Evolutionary conservation across 1,284 basidiomycete species (phyloP), one percentile per base, ranked within the genome.

Genomic region (Marasmius fiardii): DNA sequence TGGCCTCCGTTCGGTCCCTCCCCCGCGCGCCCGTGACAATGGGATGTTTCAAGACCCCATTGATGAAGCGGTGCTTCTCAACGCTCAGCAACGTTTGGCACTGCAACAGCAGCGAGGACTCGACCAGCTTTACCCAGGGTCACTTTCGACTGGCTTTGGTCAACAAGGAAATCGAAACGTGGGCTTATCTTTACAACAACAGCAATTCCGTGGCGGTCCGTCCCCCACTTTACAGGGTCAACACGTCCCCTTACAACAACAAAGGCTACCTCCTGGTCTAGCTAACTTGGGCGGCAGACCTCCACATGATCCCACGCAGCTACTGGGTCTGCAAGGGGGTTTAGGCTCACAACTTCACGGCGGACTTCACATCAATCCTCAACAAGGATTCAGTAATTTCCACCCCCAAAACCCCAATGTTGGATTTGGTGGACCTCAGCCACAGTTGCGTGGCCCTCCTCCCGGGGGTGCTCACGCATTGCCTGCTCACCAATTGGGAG

Each of bases 211-310:
- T 24, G 84, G 85, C 53, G 85, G 81, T 23, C 81, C 83, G 8
- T 89, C 87, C 24, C 87, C 88, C 1, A 49, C 47, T 1, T 73
- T 80, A 51, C 62, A 72, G 12, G 71, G 71, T 53, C 75, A 74
- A 53, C 77, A 77, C 53, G 79, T 74, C 60, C 68, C 77, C 28
- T 66, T 81, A 41, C 75, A 78, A 18, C 73, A 71, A 53, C 80
- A 73, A 51, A 81, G 88, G 50, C 70, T 92, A 37, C 89, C 88
- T 20, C 88, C 88, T n/a, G 89, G 89, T 31, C 73, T 92, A 43
- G 89, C 89, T n/a, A 90, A 90, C 64, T 79, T 91, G 26, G 89
- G 89, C 35, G 88, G 82, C 41, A 81, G 89, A 7, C 88, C 89
- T 26, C 89, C 89, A 6, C 88, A 90, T 64, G 90, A 91, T 51